Evolutionary conservation across 495 filamentous ascomycete species (phyloP).

Genomic region (Hypoxylon lienhwacheense): DNA sequence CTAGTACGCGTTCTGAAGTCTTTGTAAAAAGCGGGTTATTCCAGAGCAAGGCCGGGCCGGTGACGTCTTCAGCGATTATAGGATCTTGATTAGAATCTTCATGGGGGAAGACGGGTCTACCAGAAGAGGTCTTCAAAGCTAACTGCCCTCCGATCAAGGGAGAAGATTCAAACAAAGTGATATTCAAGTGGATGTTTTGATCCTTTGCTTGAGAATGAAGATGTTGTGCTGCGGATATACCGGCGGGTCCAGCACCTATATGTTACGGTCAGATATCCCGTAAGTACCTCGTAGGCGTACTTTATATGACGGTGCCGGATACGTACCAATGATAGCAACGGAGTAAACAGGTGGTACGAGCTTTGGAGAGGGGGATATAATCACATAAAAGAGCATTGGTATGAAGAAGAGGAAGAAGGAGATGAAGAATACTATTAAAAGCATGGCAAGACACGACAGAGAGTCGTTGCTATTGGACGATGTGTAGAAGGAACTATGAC

Average conservation of each 20-base stretch:
- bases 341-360: slow-evolving; percentile 13
- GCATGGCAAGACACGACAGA: too few relatives aligned
- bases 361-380: not conserved
- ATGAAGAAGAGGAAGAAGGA: not conserved
- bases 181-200: slow-evolving; percentile 18
- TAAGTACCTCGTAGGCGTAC: not conserved
- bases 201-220: slow-evolving; percentile 4
- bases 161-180: slow-evolving; percentile 34
- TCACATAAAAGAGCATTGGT: not conserved
- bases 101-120: slow-evolving; percentile 21
- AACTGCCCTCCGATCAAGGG: slow-evolving; percentile 33
- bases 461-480: too few relatives aligned
- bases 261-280: slow-evolving; percentile 7
- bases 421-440: not conserved
- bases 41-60: slow-evolving; percentile 31
- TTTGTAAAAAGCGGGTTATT: slow-evolving; percentile 31
- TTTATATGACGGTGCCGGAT: slow-evolving; percentile 13
- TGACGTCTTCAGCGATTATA: slow-evolving; percentile 35
- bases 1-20: slow-evolving; percentile 18
- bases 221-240: slow-evolving; percentile 35
- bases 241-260: slow-evolving; percentile 36
- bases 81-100: slow-evolving; percentile 24
- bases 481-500: too few relatives aligned
- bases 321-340: slow-evolving; percentile 35
- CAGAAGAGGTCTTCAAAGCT: slow-evolving; percentile 22